Conservation (phyloP, 2,329 filamentous ascomycete species). For the Colletotrichum tropicicola region DNA sequence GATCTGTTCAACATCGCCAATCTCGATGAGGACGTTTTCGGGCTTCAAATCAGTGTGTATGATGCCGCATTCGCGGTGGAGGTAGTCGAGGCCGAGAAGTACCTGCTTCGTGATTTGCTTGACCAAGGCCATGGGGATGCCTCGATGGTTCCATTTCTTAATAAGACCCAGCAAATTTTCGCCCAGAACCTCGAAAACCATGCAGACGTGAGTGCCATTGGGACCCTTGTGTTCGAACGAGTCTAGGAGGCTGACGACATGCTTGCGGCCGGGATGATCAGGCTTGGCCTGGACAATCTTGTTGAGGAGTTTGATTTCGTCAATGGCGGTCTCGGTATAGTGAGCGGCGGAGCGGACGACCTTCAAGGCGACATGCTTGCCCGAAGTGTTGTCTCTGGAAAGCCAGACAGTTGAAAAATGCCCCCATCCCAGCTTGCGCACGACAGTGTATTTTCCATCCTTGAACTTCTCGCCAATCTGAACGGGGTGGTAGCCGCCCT, state of each 20-base stretch:
- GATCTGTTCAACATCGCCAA: constrained; percentile 98
- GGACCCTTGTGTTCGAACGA: constrained; percentile 98
- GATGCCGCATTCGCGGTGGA: constrained; percentile 97
- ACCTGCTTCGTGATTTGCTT: constrained; percentile 99
- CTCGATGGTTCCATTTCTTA: constrained; percentile 98
- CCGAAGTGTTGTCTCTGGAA: constrained; percentile 82
- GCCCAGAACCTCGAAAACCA: constrained; percentile 98
- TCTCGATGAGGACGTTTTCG: constrained; percentile 98
- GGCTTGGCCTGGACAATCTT: constrained; percentile 97
- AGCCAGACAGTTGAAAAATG: constrained; percentile 98
- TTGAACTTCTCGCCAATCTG: constrained; percentile 96
- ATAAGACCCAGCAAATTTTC: constrained; percentile 95
- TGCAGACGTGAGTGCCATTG: constrained; percentile 96
- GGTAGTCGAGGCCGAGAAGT: constrained; percentile 91
- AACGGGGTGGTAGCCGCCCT: constrained; percentile 97
- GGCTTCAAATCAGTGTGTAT: constrained; percentile 98
- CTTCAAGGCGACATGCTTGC: constrained; percentile 96
- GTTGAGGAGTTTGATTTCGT: constrained; percentile 98
- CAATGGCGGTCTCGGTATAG: constrained; percentile 98
- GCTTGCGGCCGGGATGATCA: constrained; percentile 90
- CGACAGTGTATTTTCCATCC: constrained; percentile 94
- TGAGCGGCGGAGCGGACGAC: constrained; percentile 97
- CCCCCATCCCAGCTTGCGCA: constrained; percentile 97
- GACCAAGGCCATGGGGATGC: constrained; percentile 94
- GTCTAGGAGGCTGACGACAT: constrained; percentile 95